Evolutionary conservation across 306 rosid genomes (phyloP).

Genomic region (Gillenia trifoliata): DNA sequence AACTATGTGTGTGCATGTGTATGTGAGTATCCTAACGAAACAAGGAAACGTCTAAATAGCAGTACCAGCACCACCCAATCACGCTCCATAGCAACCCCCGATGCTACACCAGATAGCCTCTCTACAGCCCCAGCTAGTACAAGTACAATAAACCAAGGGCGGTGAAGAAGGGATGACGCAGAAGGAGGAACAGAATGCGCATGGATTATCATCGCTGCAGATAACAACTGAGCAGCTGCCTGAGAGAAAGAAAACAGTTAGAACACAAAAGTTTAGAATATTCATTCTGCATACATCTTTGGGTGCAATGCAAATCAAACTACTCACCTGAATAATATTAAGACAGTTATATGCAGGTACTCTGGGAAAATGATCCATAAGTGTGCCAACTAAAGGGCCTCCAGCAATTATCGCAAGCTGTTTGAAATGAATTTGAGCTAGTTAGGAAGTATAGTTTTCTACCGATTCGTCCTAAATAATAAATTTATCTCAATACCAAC

Average conservation of each 20-base stretch:
- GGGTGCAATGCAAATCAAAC: conserved; percentile 9
- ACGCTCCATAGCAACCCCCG: conserved; percentile 91
- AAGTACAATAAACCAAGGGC: conserved; percentile 79
- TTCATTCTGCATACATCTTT: not conserved
- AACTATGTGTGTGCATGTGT: not conserved
- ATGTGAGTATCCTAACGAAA: conserved; percentile 18
- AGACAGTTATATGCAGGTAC: conserved; percentile 63
- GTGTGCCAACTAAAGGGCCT: conserved; percentile 83
- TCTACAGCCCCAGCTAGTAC: conserved; percentile 82
- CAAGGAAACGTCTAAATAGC: conserved; percentile 22
- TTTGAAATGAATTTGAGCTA: conserved; percentile 10
- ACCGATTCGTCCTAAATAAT: not conserved
- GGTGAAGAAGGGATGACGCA: conserved; percentile 54
- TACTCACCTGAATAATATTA: conserved; percentile 69
- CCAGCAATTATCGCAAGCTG: conserved; percentile 68
- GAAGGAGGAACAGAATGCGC: conserved; percentile 64
- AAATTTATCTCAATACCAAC: conserved; percentile 31
- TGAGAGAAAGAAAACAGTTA: conserved; percentile 31
- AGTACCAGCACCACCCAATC: conserved; percentile 97
- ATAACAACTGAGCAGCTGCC: conserved; percentile 86
- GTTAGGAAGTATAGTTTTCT: conserved; percentile 20
- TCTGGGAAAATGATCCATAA: conserved; percentile 82
- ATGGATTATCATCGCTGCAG: conserved; percentile 68
- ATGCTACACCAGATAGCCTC: conserved; percentile 75
- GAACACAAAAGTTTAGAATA: conserved; percentile 11